A percentile compares a stretch with the other conserved stretches of the same genome.
Conservation (phyloP, 2,329 filamentous ascomycete genomes). For the Ophioceras dolichostomum region DNA sequence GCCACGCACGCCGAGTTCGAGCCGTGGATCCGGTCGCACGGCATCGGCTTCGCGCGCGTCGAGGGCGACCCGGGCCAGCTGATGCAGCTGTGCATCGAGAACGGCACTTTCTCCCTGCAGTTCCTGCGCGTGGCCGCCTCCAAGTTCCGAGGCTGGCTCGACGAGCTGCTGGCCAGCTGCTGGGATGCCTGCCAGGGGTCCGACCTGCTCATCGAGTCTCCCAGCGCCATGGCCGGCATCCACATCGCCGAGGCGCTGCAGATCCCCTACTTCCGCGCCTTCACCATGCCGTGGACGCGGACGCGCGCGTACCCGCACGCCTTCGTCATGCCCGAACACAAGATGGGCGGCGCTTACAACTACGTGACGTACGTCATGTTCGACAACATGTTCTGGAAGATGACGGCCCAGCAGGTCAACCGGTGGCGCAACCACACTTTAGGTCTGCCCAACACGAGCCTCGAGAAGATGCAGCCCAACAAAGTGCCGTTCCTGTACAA, state of each 20-base stretch:
- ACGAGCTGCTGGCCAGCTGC: conserved; percentile 70
- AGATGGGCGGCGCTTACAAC: conserved; percentile 93
- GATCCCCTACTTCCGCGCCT: conserved; percentile 93
- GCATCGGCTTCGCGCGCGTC: conserved; percentile 82
- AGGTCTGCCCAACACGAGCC: conserved; percentile 63
- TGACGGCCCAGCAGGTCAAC: conserved; percentile 84
- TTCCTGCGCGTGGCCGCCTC: conserved; percentile 80
- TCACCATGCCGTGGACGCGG: conserved; percentile 97
- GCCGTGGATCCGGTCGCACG: conserved; percentile 80
- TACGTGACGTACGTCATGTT: conserved; percentile 94
- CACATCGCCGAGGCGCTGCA: conserved; percentile 89
- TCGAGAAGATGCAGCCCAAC: conserved; percentile 89
- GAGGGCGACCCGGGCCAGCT: conserved; percentile 87
- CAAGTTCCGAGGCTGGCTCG: conserved; percentile 91
- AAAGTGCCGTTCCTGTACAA: conserved; percentile 99
- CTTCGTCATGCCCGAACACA: conserved; percentile 83
- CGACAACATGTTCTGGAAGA: conserved; percentile 93
- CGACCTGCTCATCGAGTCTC: conserved; percentile 88
- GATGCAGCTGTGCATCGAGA: conserved; percentile 92
- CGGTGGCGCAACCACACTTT: conserved; percentile 78
- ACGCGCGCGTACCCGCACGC: conserved; percentile 94
- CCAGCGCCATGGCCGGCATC: conserved; percentile 93
- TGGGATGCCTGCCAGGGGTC: conserved; percentile 76
- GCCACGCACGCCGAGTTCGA: conserved; percentile 89
- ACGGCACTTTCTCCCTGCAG: conserved; percentile 90